Base-by-base conservation (phyloP, 2,329 filamentous ascomycete genomes). In the Emergomyces africanus region DNA sequence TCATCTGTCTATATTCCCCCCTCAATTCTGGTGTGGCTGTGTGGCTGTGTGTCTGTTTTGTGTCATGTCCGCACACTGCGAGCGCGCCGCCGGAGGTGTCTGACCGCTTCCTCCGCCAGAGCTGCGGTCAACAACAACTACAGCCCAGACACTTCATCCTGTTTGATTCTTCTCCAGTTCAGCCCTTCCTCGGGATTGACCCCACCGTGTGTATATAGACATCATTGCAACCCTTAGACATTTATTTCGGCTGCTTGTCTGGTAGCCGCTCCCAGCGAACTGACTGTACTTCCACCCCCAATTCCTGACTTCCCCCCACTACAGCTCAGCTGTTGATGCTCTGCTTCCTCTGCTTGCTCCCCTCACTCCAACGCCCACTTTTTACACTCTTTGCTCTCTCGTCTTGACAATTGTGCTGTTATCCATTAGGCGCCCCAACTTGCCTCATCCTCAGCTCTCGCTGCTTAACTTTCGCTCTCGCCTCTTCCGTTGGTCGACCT, bases 361-460 rank as follows among this genome's bases (percentile, higher is more conserved):
- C 12, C 46, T 10, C 20, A 15, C 25, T 28, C 14, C 30, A 20
- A 10, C 23, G 10, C 14, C 37, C 4, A n/a, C 15, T n/a, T 42
- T 54, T 33, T 15, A 55, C 6, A 42, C 42, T 39, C 23, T 41
- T 8, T n/a, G 28, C 18, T 10, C 49, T 51, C 28, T 42, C 12
- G 12, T 33, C 25, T 54, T 48, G 37, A 35, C 10, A 25, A 39
- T 30, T 14, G 59, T 46, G 35, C 20, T 60, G 30, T 28, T 57
- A 20, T 80, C 0, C 79, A 83, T 57, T 80, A 83, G 62, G 79
- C 80, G n/a, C 2, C 81, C 1, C 77, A 72, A 30, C 60, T 78
- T 0, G 61, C 50, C 14, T 33, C 51, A 30, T 23, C 20, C 14
- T 30, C 48, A 30, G 30, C 44, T 23, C 35, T 42, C 18, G 25